phyloP scores from a whole-genome alignment of 2,329 filamentous ascomycete species.

The Orbilia brochopaga region DNA sequence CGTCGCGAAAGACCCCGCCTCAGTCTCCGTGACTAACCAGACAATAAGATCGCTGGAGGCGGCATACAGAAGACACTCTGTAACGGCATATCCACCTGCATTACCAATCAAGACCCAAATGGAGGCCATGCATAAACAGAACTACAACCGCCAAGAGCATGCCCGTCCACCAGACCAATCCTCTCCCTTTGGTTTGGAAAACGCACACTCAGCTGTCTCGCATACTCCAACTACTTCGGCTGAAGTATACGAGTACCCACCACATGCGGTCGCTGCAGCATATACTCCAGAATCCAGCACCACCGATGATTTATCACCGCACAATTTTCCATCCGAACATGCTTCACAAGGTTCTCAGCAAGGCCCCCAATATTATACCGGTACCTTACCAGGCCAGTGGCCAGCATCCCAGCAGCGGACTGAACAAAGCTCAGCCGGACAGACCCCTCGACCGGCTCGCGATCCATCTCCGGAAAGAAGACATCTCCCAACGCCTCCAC shows the following conservation, averaged over 20 bases:
- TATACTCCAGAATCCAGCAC: conserved; percentile 17
- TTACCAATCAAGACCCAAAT: neutral
- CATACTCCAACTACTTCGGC: neutral
- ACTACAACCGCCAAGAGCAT: conserved; percentile 21
- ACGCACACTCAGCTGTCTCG: neutral
- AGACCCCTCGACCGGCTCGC: no score
- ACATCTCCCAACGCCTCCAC: neutral
- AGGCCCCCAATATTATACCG: neutral
- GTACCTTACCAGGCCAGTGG: no score
- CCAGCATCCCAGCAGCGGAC: no score
- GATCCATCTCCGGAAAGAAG: no score
- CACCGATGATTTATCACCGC: neutral
- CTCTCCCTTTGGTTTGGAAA: conserved; percentile 11
- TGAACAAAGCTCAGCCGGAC: no score
- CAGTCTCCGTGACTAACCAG: conserved; percentile 12
- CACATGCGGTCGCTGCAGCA: neutral
- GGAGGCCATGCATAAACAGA: conserved; percentile 17
- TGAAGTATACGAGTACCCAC: conserved; percentile 1
- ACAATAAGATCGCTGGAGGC: conserved; percentile 39
- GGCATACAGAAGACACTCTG: conserved; percentile 29
- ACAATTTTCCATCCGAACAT: neutral
- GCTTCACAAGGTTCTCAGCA: neutral
- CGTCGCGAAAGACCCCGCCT: conserved; percentile 21
- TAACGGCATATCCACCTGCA: conserved; percentile 29
- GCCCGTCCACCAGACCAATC: conserved; percentile 8